Percentiles rank a stretch among this genome's conserved stretches.
Evolutionary conservation across 768 basidiomycete genomes (phyloP).

Genomic region (Cytidiella melzeri): DNA sequence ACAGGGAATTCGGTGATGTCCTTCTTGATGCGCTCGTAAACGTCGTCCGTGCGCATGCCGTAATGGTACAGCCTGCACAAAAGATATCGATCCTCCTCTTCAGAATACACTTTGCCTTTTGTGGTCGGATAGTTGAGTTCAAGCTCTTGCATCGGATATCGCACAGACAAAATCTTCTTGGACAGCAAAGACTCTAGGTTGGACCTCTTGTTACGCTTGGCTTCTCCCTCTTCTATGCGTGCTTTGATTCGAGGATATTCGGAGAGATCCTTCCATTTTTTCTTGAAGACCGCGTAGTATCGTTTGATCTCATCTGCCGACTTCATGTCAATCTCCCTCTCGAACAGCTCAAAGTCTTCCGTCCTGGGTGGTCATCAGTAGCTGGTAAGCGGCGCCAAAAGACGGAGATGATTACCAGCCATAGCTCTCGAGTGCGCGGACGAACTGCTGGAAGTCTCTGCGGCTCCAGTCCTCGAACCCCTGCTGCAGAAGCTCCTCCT

Average conservation of each 20-base stretch:
- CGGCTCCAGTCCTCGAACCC: conserved; percentile 92
- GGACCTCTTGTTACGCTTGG: conserved; percentile 81
- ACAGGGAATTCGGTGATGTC: conserved; percentile 96
- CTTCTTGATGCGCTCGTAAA: conserved; percentile 92
- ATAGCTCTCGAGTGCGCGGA: conserved; percentile 69
- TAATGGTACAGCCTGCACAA: conserved; percentile 87
- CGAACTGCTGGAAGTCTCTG: conserved; percentile 89
- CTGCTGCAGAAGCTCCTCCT: conserved; percentile 67
- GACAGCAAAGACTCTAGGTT: conserved; percentile 74
- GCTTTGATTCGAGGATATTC: conserved; percentile 77
- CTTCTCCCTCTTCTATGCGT: conserved; percentile 86
- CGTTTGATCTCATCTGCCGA: conserved; percentile 65
- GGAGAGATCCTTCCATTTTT: conserved; percentile 79
- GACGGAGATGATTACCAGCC: conserved; percentile 55
- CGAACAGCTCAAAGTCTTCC: conserved; percentile 60
- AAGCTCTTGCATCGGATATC: conserved; percentile 94
- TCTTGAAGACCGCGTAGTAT: conserved; percentile 82
- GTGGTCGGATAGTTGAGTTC: conserved; percentile 93
- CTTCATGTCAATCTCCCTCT: conserved; percentile 83
- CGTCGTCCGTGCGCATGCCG: conserved; percentile 82
- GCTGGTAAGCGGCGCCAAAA: not conserved
- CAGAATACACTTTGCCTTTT: conserved; percentile 93
- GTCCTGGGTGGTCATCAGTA: conserved; percentile 36
- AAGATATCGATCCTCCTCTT: conserved; percentile 95
- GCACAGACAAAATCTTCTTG: conserved; percentile 76